A percentile compares a stretch with the other conserved stretches of the same genome.
These are phyloP conservation scores for Fraxinus americana DNA, from an alignment of 257 asterid genomes.

Conservation along the genomic window DNA sequence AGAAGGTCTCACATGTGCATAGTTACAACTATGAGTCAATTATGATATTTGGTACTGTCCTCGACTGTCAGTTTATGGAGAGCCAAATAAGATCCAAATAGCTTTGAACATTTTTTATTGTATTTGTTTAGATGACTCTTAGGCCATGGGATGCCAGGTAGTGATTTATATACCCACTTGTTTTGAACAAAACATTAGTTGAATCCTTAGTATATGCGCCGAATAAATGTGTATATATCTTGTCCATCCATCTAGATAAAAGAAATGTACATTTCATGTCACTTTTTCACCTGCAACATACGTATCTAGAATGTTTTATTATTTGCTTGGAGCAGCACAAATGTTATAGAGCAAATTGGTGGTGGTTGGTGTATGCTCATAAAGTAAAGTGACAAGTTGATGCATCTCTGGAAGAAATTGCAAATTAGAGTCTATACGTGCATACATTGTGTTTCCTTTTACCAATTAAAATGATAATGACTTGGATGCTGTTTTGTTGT, in stretches of 20 bases:
- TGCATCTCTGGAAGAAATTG: constrained; percentile 1
- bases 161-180: not conserved
- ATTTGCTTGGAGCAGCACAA: not conserved
- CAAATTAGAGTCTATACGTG: not conserved
- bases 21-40: too few relatives aligned
- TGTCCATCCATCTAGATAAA: not conserved
- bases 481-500: not conserved
- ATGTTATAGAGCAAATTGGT: not conserved
- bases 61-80: not conserved
- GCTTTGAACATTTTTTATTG: not conserved
- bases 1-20: not conserved
- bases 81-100: not conserved
- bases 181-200: not conserved
- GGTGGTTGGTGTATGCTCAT: not conserved
- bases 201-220: not conserved
- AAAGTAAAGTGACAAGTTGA: not conserved
- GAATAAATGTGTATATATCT: not conserved
- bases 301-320: not conserved
- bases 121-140: not conserved
- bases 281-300: not conserved
- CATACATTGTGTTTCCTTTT: constrained; percentile 5
- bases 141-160: not conserved
- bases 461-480: constrained; percentile 17
- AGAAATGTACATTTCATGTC: not conserved
- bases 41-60: too few relatives aligned